Evolutionary conservation across 371 early-diverging fungal species (phyloP).

Genomic region (Entomophthora muscae): DNA sequence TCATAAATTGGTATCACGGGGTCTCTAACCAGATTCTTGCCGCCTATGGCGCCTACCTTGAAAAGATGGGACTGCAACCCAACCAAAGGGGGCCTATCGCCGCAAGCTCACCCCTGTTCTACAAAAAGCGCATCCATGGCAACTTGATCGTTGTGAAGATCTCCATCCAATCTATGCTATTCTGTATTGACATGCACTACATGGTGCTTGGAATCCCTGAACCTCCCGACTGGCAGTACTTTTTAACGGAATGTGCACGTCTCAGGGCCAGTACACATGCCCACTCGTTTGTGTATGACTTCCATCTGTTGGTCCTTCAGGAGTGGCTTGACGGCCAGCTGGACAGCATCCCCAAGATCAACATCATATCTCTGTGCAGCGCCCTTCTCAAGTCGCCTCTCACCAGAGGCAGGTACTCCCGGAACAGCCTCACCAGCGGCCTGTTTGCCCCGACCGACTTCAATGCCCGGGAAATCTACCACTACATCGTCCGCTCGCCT

Average conservation of each 20-base stretch:
- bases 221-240: not conserved
- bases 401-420: not conserved
- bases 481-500: not conserved
- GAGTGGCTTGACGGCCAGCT: conserved; percentile 3
- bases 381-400: not conserved
- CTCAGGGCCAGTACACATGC: not conserved
- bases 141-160: not conserved
- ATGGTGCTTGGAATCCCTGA: not conserved
- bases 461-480: not conserved
- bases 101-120: not conserved
- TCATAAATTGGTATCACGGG: not conserved
- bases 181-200: not conserved
- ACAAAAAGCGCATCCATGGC: not conserved
- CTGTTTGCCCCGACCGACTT: not conserved
- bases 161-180: not conserved
- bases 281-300: conserved; percentile 7
- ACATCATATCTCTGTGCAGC: not conserved
- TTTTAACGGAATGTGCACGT: not conserved
- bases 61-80: not conserved
- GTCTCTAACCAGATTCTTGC: not conserved
- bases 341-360: not conserved
- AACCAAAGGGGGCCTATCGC: not conserved
- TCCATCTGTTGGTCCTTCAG: conserved; percentile 4
- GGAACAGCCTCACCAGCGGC: not conserved
- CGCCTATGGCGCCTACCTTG: not conserved